Conservation (phyloP, 257 asterid species). For the Anisodus acutangulus region DNA sequence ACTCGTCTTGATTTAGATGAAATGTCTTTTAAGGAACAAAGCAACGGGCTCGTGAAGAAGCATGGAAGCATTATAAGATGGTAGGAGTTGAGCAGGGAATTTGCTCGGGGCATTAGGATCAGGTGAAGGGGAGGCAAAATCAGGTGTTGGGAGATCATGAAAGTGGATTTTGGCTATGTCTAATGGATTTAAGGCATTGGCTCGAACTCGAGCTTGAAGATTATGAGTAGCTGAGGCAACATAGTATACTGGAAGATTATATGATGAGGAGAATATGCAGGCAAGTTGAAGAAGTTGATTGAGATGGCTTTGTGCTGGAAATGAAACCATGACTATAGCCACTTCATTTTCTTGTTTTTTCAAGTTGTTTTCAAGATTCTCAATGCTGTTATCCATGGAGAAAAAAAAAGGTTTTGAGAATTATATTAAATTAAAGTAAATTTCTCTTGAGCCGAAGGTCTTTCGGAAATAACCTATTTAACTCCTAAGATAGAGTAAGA, state of each 20-base stretch:
- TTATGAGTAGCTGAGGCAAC: neutral
- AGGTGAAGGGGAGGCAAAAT: slow-evolving; percentile 14
- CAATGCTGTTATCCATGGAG: too few relatives aligned
- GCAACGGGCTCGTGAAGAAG: too few relatives aligned
- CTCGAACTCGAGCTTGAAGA: slow-evolving; percentile 14
- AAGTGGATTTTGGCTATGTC: slow-evolving; percentile 28
- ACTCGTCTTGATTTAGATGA: slow-evolving; percentile 23
- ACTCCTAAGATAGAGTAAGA: too few relatives aligned
- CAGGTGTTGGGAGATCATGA: slow-evolving; percentile 21
- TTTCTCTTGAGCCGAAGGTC: too few relatives aligned
- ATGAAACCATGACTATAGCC: slow-evolving; percentile 24
- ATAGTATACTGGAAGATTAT: neutral
- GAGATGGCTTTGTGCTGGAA: neutral
- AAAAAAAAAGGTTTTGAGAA: too few relatives aligned
- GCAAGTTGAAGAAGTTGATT: neutral
- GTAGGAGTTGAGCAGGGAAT: neutral
- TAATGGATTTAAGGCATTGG: neutral
- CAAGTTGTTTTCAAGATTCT: too few relatives aligned
- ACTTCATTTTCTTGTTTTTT: neutral
- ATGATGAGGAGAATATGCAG: neutral
- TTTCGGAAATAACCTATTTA: too few relatives aligned
- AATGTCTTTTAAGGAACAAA: too few relatives aligned
- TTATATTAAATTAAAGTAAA: too few relatives aligned
- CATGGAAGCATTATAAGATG: neutral
- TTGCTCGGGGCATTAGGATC: neutral